Evolutionary conservation across 2,329 filamentous ascomycete species (phyloP), one percentile per base, ranked within the genome.

Genomic region (Alternaria brassicicola): DNA sequence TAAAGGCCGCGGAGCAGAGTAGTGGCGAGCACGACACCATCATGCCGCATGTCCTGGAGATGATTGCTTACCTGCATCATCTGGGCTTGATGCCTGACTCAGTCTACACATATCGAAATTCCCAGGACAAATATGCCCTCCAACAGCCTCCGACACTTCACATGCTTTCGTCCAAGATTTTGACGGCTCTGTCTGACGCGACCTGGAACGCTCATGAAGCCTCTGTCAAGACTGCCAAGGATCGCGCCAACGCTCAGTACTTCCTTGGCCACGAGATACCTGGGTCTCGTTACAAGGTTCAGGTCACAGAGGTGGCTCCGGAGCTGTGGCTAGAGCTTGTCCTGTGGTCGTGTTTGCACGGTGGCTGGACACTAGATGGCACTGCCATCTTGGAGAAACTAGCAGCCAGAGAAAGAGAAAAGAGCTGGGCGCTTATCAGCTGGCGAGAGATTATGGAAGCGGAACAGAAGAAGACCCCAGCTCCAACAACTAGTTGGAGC

Each of bases 281-380:
- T 5, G 77, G 78, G 1, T 78, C 78, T 28, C 75, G 77, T 26
- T 81, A 78, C 62, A 78, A 76, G 41, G 68, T 80, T 2, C 68
- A 72, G 15, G 74, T 80, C 7, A 74, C 75, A 6, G 79, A 76
- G 17, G 62, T 83, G 10, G 68, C 75, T 1, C 77, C 80, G 1
- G 82, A 83, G 57, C 68, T 84, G 13, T 84, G 82, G 82, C 67
- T 84, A 17, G 82, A 84, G 64, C 72, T 84, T n/a, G 76, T 84
- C 19, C 70, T 84, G 3, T 83, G 81, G 81, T 80, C 81, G 13
- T 83, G 81, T 62, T 62, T 83, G 7, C 78, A 82, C 50, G 81
- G 81, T 19, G 79, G 79, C 6, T 83, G 81, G 80, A 69, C 78
- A 7, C 45, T 66, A 12, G 78, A 82, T 51, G 81, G 81, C 3